Base-by-base conservation (phyloP, 1,139 yeast genomes). In the Sugiyamaella neomexicana region DNA sequence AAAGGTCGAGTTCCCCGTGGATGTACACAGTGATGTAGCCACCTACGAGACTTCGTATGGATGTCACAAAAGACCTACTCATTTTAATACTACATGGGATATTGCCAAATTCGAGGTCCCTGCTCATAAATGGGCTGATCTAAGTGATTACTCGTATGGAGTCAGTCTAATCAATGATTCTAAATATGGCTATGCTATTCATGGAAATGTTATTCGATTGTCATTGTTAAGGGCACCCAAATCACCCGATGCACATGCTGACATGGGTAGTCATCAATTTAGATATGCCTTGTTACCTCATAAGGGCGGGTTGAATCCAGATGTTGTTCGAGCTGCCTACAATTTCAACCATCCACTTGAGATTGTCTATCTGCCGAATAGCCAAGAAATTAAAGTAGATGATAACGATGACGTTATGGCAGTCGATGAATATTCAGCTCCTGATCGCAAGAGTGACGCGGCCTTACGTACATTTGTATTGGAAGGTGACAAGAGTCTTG, bases 71-170 rank as follows among this genome's bases (percentile, higher is more conserved):
- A 81, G 98, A 62, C 96, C 98, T 46, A 93, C 98, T 0, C 98
- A 91, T 70, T 91, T 78, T 74, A 93, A 93, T 68, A 91, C 98
- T 1, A 75, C 89, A 1, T 91, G 98, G 98, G 99, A 91, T 67
- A 86, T 85, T 41, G 98, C 98, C 57, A 90, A 90, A 71, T 93
- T 93, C 71, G 99, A 93, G 72, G 97, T 90, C 17, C 89, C 97
- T 63, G 91, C 87, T 65, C 98, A 93, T 71, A 88, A 89, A 68
- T 93, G 89, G 74, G 91, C 95, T 68, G 98, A 93, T 68, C 83
- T 88, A 65, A 86, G 95, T 37, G 98, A 89, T 65, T 81, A 75
- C 69, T 81, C 81, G 58, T 90, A 89, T 66, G 98, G 98, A 65
- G 96, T 90, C n/a, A 80, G 95, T 0, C 72, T 93, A 25, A 69